A percentile compares a stretch with the other conserved stretches of the same genome.
phyloP scores from a whole-genome alignment of 345 rosid genomes.

The Trapa bicornis region DNA sequence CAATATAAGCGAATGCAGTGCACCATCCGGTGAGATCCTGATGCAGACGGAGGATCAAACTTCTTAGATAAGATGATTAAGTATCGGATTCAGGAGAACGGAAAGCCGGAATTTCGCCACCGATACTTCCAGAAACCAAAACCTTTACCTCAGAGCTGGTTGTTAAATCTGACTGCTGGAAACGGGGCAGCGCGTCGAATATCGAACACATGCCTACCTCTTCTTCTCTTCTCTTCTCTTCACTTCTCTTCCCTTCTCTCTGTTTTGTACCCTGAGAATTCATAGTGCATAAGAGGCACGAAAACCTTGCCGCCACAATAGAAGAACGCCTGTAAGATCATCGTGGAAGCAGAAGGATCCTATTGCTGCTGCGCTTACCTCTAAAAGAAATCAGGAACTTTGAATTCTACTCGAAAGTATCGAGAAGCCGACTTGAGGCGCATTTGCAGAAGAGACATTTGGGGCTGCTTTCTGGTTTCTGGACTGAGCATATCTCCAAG shows the following conservation, averaged over 20 bases:
- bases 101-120: not conserved
- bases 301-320: too few relatives aligned
- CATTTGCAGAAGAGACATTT: not conserved
- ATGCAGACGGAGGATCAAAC: not conserved
- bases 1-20: slow-evolving; percentile 20
- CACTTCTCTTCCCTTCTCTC: not conserved
- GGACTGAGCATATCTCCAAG: not conserved
- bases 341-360: too few relatives aligned
- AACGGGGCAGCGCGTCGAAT: slow-evolving; percentile 6
- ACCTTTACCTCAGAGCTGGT: slow-evolving; percentile 5
- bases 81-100: not conserved
- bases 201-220: slow-evolving; percentile 13
- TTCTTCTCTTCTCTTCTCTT: not conserved
- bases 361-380: not conserved
- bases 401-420: not conserved
- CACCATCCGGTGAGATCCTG: slow-evolving; percentile 29
- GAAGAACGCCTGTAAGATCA: too few relatives aligned
- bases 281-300: too few relatives aligned
- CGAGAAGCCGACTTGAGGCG: not conserved
- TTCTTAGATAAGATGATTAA: not conserved
- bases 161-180: slow-evolving; percentile 13
- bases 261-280: not conserved
- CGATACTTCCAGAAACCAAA: not conserved
- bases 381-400: not conserved
- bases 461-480: not conserved